A percentile compares a stretch with the other conserved stretches of the same genome.
Conservation (phyloP, 805 yeast genomes). For the Geotrichum ghanense region DNA sequence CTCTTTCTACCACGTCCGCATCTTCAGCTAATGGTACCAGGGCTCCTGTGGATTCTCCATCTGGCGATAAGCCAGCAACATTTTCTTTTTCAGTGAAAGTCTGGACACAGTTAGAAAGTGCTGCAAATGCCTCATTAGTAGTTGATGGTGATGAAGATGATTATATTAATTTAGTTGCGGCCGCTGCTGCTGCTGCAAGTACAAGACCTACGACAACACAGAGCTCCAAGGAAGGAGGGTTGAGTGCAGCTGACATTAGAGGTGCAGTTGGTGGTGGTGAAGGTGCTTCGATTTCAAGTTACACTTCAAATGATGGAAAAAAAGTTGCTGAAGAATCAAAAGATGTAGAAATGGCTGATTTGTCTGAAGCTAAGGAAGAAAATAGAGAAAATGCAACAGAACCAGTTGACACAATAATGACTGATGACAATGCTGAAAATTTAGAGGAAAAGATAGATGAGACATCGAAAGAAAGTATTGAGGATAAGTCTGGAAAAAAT, state of each 20-base stretch:
- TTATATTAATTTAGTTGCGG: conserved; percentile 17
- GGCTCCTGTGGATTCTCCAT: conserved; percentile 8
- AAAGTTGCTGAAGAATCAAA: background rate
- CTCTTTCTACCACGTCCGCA: conserved; percentile 6
- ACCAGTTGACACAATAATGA: background rate
- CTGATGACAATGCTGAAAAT: background rate
- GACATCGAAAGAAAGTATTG: background rate
- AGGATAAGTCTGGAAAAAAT: background rate
- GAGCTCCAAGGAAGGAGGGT: conserved; percentile 16
- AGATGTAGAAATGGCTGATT: too few species aligned
- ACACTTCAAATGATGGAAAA: conserved; percentile 1
- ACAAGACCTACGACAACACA: conserved; percentile 1
- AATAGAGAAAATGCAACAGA: background rate
- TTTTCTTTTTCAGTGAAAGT: conserved; percentile 23
- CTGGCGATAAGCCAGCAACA: conserved; percentile 9
- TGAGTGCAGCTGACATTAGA: conserved; percentile 38
- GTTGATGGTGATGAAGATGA: conserved; percentile 33
- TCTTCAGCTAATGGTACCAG: conserved; percentile 8
- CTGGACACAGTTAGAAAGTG: conserved; percentile 21
- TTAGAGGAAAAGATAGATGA: background rate
- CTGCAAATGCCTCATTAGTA: conserved; percentile 13
- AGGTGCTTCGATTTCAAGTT: conserved; percentile 32
- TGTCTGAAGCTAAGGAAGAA: background rate
- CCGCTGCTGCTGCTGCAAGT: conserved; percentile 5
- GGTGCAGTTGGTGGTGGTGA: conserved; percentile 44